These are phyloP conservation scores for Colletotrichum spinosum DNA, from an alignment of 2,329 filamentous ascomycete genomes.

Conservation along the genomic window DNA sequence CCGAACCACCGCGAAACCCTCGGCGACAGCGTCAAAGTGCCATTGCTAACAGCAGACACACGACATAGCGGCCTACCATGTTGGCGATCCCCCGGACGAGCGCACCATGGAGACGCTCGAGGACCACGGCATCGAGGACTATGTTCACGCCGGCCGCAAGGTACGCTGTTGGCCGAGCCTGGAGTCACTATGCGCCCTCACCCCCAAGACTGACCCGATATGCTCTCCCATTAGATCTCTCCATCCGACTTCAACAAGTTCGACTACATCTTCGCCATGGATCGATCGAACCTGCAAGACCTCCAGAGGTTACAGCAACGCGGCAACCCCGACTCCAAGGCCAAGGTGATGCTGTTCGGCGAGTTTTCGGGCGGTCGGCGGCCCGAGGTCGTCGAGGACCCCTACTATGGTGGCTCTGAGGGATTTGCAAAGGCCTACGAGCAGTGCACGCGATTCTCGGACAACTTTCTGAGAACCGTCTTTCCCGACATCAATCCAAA, in stretches of 20 bases:
- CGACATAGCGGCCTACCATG: conserved; percentile 79
- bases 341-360: conserved; percentile 85
- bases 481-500: conserved; percentile 52
- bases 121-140: conserved; percentile 80
- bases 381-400: conserved; percentile 83
- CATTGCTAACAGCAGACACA: conserved; percentile 12
- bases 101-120: conserved; percentile 85
- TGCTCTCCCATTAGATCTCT: conserved; percentile 54
- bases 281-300: conserved; percentile 81
- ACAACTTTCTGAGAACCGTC: conserved; percentile 77
- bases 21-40: not conserved
- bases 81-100: conserved; percentile 79
- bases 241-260: conserved; percentile 83
- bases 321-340: conserved; percentile 68
- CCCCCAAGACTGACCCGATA: conserved; percentile 1
- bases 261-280: conserved; percentile 97
- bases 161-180: conserved; percentile 56
- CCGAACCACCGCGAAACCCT: not conserved
- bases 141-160: conserved; percentile 81
- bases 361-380: conserved; percentile 75
- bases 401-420: conserved; percentile 88
- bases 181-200: not conserved
- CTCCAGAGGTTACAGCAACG: conserved; percentile 70
- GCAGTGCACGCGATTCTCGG: conserved; percentile 82
- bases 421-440: conserved; percentile 90